Conservation (phyloP, 495 filamentous ascomycete genomes). For the Bryoglossum gracile region DNA sequence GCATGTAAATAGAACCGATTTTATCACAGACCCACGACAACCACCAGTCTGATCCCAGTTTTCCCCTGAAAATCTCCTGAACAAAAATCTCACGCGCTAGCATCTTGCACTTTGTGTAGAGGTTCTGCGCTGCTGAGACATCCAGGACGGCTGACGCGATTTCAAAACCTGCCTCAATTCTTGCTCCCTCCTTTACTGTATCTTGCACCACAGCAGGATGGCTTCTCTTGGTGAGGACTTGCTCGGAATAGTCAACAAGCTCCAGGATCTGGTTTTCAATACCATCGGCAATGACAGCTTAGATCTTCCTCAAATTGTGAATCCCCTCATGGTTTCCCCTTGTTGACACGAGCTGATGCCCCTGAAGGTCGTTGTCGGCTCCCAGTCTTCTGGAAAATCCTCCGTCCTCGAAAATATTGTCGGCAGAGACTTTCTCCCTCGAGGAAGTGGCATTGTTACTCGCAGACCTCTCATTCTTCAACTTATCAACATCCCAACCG, state of each 20-base stretch:
- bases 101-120: background rate
- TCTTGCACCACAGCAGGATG: slow-evolving; percentile 30
- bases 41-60: no score
- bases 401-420: slow-evolving; percentile 99
- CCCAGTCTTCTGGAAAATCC: slow-evolving; percentile 98
- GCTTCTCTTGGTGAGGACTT: slow-evolving; percentile 81
- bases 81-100: background rate
- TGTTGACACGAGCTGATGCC: slow-evolving; percentile 4
- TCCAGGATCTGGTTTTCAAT: slow-evolving; percentile 98
- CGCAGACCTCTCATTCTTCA: slow-evolving; percentile 90
- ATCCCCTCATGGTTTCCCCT: background rate
- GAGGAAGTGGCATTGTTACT: slow-evolving; percentile 95
- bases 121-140: background rate
- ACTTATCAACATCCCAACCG: slow-evolving; percentile 92
- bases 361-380: slow-evolving; percentile 88
- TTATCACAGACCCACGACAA: no score
- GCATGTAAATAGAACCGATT: no score
- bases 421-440: slow-evolving; percentile 91
- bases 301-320: slow-evolving; percentile 95
- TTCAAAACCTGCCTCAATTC: background rate
- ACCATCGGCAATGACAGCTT: slow-evolving; percentile 98
- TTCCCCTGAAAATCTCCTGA: background rate
- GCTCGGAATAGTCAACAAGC: slow-evolving; percentile 86
- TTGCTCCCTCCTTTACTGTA: background rate
- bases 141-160: slow-evolving; percentile 22